A percentile compares a stretch with the other conserved stretches of the same genome.
Conservation (phyloP, 2,329 filamentous ascomycete species). For the Curvularia verruculosa region DNA sequence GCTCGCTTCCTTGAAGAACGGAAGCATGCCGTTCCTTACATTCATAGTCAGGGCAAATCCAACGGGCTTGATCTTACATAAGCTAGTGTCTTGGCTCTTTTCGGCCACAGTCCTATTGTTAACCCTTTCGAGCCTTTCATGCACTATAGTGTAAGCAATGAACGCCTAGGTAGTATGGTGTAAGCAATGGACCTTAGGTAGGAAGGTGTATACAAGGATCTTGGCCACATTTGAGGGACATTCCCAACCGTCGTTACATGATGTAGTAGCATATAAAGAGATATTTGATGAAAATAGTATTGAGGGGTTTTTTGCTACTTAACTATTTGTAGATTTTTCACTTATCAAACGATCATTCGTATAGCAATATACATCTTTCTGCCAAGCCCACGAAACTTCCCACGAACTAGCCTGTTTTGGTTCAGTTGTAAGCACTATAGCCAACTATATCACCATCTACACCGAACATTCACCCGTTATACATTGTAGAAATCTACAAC, state of each 20-base stretch:
- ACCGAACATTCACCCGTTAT: background rate
- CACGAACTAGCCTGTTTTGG: background rate
- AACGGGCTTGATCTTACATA: background rate
- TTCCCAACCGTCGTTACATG: too few relatives aligned
- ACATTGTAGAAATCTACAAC: background rate
- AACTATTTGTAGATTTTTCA: too few relatives aligned
- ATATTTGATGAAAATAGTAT: too few relatives aligned
- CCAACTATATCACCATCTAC: background rate
- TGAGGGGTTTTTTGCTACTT: too few relatives aligned
- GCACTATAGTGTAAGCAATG: too few relatives aligned
- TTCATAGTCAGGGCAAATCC: background rate
- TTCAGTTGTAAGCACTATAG: background rate
- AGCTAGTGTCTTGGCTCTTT: background rate
- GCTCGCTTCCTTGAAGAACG: background rate
- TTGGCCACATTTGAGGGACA: too few relatives aligned
- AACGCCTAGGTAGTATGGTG: too few relatives aligned
- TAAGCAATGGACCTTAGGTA: background rate
- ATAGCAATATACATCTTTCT: background rate
- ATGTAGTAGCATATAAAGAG: too few relatives aligned
- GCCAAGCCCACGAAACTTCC: background rate
- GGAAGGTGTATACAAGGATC: too few relatives aligned
- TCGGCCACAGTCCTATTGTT: background rate
- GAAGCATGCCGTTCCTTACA: background rate
- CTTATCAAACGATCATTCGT: background rate
- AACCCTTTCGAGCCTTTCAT: background rate